Conservation (phyloP, 2,329 filamentous ascomycete species). For the Aureobasidium sp. region DNA sequence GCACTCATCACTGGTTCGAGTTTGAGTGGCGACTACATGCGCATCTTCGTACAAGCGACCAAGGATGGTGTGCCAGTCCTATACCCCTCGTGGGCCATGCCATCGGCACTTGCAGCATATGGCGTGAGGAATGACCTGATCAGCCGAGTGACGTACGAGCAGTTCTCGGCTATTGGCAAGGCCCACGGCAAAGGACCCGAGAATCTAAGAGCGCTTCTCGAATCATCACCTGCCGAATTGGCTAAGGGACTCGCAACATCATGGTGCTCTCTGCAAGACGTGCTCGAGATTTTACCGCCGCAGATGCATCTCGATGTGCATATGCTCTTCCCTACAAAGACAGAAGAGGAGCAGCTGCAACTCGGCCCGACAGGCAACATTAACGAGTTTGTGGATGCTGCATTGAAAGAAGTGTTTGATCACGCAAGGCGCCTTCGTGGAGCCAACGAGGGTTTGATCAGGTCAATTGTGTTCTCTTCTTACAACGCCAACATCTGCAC, state of each 20-base stretch:
- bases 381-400: constrained; percentile 75
- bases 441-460: constrained; percentile 60
- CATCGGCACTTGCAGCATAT: constrained; percentile 49
- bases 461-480: constrained; percentile 88
- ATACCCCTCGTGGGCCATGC: constrained; percentile 70
- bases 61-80: constrained; percentile 79
- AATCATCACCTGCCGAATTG: background rate
- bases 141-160: constrained; percentile 64
- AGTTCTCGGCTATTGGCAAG: constrained; percentile 49
- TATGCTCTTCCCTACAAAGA: constrained; percentile 69
- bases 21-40: constrained; percentile 84
- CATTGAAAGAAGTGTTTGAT: constrained; percentile 81
- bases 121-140: constrained; percentile 69
- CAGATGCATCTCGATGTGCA: constrained; percentile 88
- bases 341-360: constrained; percentile 61
- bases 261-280: constrained; percentile 71
- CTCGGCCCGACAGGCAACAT: constrained; percentile 72
- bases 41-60: constrained; percentile 85
- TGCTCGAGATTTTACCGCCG: constrained; percentile 65
- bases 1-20: constrained; percentile 92
- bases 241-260: constrained; percentile 36
- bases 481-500: constrained; percentile 87
- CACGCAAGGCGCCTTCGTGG: constrained; percentile 66
- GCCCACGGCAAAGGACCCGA: constrained; percentile 21
- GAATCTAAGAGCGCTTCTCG: background rate